Percentiles rank a stretch among this genome's conserved stretches.
phyloP scores from a whole-genome alignment of 2,329 filamentous ascomycete genomes.

The Ascochyta fabae region DNA sequence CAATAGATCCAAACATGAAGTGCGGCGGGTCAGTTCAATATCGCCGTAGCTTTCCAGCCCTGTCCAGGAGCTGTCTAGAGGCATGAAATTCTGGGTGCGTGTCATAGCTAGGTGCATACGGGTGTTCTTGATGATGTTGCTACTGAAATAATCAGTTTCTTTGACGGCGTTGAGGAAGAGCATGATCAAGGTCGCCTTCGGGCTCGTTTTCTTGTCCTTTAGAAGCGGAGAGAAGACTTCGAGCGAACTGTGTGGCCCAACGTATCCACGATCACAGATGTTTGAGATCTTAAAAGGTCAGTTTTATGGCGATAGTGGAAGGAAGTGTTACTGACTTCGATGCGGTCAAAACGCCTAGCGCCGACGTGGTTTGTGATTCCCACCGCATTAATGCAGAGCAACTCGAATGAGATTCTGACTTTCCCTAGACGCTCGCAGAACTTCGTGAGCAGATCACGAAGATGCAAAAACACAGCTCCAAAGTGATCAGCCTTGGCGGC shows the following conservation, averaged over 20 bases:
- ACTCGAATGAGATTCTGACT: conserved; percentile 31
- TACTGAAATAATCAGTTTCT: conserved; percentile 18
- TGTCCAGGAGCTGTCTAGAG: not conserved
- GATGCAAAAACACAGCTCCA: conserved; percentile 48
- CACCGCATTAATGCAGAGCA: conserved; percentile 36
- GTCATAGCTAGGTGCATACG: not conserved
- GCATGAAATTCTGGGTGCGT: not conserved
- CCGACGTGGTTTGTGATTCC: conserved; percentile 26
- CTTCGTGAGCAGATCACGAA: conserved; percentile 36
- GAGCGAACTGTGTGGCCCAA: conserved; percentile 39
- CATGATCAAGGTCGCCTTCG: conserved; percentile 51
- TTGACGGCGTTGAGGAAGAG: conserved; percentile 51
- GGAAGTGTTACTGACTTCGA: conserved; percentile 46
- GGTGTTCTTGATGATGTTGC: not conserved
- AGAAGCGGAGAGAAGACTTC: conserved; percentile 44
- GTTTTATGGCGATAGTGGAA: not conserved
- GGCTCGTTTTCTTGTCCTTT: conserved; percentile 41
- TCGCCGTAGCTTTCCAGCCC: not conserved
- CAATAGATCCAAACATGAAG: too few species aligned
- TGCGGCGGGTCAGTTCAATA: not conserved
- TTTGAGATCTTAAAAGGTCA: conserved; percentile 46
- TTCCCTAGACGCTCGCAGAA: conserved; percentile 40
- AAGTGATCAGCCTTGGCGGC: conserved; percentile 47
- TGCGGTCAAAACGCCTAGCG: conserved; percentile 41
- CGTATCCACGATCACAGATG: conserved; percentile 47